Base-by-base conservation (phyloP, 805 yeast genomes). In the Yamadazyma scolyti region DNA sequence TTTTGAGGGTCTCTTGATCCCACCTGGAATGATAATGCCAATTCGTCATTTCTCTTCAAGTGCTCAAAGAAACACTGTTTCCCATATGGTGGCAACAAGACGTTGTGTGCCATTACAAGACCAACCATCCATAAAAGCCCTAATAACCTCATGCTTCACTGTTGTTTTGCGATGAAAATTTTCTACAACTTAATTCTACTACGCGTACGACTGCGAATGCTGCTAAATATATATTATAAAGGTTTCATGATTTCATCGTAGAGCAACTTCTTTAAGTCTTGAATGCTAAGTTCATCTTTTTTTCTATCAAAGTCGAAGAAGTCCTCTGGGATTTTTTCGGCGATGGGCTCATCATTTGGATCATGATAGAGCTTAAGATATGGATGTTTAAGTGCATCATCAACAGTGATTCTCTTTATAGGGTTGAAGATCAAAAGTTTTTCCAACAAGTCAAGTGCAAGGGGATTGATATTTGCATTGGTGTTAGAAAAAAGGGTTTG, bases 301-400 rank as follows among this genome's bases (percentile, higher is more conserved):
- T 73, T 68, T 45, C 75, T 73, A 56, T 93, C 98, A 48, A 93
- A 93, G 39, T 83, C 89, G 48, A 93, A 90, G 54, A 90, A 88
- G 44, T 82, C 88, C 23, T 79, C 78, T 0, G 94, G 89, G 14
- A 93, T 81, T 28, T 88, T 84, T 12, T 77, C 76, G 20, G 93
- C 88, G 22, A 68, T 69, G 0, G 97, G 97, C 58, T 90, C 97
- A 54, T 90, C 97, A 33, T 75, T 77, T 3, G 96, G 95, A 50
- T 90, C 97, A 56, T 90, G 97, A 59, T 90, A 90, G n/a, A 83
- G 73, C 30, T 71, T 61, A 54, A 94, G 79, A 84, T 96, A 93
- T 28, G 85, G 87, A 55, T 86, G 95, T 37, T 71, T 68, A 43
- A 86, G 65, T 0, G 94, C 93, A 40, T 82, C 81, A 36, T 70